Base-by-base conservation (phyloP, 1,284 basidiomycete genomes). In the Fistulinella staudtii region DNA sequence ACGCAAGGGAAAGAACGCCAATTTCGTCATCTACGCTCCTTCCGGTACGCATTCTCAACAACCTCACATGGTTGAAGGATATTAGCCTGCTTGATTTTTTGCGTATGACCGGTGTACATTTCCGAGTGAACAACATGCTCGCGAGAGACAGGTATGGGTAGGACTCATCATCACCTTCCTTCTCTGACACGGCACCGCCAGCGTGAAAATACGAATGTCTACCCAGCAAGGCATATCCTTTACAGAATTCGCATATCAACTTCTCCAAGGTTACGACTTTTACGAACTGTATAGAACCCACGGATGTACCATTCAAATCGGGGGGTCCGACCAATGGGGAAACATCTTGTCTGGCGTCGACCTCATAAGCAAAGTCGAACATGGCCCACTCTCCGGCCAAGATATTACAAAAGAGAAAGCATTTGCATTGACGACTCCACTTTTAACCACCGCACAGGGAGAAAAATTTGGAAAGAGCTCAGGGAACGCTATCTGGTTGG, bases 301-400 rank as follows among this genome's bases (percentile, higher is more conserved):
- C 39, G 71, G 71, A 0, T 98, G 95, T 65, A 82, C 82, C 2
- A 77, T 98, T 35, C 96, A 99, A 67, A 69, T 99, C 33, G 96
- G 96, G 37, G 96, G 96, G 4, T 93, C 89, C 0, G 96, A 99
- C 65, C 96, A 99, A 65, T 94, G 94, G 85, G 95, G 96, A n/a
- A 99, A 99, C 63, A 97, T 99, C 51, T 71, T 93, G 17, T 89
- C 91, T 8, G 94, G 94, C 5, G 76, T 96, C 25, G 92, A 97
- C 46, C 76, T 97, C 35, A 93, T 97, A 55, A 77, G 79, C 44
- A 63, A 62, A 47, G 34, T 29, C 8, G 53, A 58, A 18, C 47
- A 39, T 8, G 30, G 31, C 14, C 5, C 34, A 8, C 81, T 8
- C 61, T 75, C 36, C 58, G 56, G 35, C 50, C 54, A 41, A 55